These are phyloP conservation scores for Boehmeria nivea DNA, from an alignment of 306 rosid genomes.

Conservation along the genomic window DNA sequence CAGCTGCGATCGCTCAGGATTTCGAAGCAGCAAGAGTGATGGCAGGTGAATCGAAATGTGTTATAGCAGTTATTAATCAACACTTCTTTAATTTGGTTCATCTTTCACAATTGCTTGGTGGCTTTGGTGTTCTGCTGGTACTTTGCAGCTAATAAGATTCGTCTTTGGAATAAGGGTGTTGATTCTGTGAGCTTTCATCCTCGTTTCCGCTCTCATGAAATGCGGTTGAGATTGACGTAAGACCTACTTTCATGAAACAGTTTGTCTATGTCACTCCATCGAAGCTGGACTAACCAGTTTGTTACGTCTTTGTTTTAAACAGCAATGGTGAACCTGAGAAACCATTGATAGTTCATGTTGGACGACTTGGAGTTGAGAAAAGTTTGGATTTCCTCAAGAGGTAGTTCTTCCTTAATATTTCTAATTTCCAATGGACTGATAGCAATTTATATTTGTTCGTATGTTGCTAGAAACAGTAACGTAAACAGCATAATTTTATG, in stretches of 20 bases:
- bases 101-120: neutral
- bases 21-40: slow-evolving; percentile 72
- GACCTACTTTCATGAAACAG: slow-evolving; percentile 12
- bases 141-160: slow-evolving; percentile 78
- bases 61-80: no score
- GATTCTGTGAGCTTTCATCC: slow-evolving; percentile 93
- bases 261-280: slow-evolving; percentile 8
- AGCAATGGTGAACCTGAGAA: slow-evolving; percentile 85
- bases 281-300: slow-evolving; percentile 21
- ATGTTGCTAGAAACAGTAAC: no score
- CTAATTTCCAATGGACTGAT: no score
- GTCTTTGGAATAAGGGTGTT: slow-evolving; percentile 97
- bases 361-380: slow-evolving; percentile 96
- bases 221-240: slow-evolving; percentile 78
- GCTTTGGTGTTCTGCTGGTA: slow-evolving; percentile 22
- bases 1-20: slow-evolving; percentile 84
- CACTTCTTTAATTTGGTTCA: neutral
- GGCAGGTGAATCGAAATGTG: slow-evolving; percentile 80
- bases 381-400: slow-evolving; percentile 88
- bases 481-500: no score
- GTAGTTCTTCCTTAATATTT: slow-evolving; percentile 44
- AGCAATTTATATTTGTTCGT: no score
- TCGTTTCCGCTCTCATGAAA: slow-evolving; percentile 61
- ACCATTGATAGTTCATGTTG: slow-evolving; percentile 91
- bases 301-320: slow-evolving; percentile 17